A percentile compares a stretch with the other conserved stretches of the same genome.
phyloP scores from a whole-genome alignment of 176 grass and related monocot species.

The Typha latifolia region DNA sequence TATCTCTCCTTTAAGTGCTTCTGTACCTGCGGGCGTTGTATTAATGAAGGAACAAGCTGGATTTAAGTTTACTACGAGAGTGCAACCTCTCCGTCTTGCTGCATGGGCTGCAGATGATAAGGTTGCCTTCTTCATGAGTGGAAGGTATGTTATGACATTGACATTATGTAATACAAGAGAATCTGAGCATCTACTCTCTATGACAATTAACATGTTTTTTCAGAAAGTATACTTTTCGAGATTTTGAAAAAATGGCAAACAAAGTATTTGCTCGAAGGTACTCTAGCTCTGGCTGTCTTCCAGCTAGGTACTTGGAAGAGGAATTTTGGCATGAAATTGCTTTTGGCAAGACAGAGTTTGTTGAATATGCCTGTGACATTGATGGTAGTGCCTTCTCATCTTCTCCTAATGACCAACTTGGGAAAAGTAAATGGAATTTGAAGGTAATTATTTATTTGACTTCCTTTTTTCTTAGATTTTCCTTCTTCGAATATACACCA shows the following conservation, averaged over 20 bases:
- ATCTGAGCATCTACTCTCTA: conserved; percentile 2
- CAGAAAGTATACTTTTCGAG: conserved; percentile 96
- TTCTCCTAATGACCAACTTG: conserved; percentile 67
- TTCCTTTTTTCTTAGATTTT: not conserved
- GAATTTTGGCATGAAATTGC: conserved; percentile 98
- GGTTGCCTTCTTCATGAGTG: conserved; percentile 90
- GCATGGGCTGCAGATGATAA: conserved; percentile 83
- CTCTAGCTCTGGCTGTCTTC: conserved; percentile 68
- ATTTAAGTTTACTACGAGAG: conserved; percentile 93
- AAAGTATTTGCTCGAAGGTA: conserved; percentile 85
- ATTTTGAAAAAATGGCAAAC: conserved; percentile 95
- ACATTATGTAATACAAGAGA: not conserved
- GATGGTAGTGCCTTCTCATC: conserved; percentile 99
- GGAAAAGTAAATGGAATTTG: conserved; percentile 90
- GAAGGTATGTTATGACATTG: conserved; percentile 44
- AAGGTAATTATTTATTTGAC: conserved; percentile 37
- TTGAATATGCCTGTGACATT: conserved; percentile 98
- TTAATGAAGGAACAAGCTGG: conserved; percentile 74
- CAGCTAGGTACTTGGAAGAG: conserved; percentile 77
- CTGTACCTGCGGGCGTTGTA: conserved; percentile 80
- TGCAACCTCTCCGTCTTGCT: conserved; percentile 85
- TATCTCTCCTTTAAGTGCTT: conserved; percentile 54
- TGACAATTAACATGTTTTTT: conserved; percentile 16
- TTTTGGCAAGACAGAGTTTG: conserved; percentile 82
- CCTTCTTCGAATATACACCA: not conserved